phyloP scores from a whole-genome alignment of 441 rosid species.

The Pelargonium myrrhifolium region DNA sequence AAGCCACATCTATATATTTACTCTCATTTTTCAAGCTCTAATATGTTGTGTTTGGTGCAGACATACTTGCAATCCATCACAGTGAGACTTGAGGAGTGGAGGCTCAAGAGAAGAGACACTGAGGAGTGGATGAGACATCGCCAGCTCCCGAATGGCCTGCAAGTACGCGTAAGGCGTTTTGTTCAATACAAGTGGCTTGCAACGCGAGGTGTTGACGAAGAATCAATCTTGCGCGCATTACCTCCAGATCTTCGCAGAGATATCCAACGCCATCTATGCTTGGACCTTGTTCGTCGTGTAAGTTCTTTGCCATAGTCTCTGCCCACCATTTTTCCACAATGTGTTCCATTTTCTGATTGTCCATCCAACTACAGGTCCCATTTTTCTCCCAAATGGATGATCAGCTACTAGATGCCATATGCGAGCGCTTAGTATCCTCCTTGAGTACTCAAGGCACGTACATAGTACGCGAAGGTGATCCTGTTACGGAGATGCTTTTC shows the following conservation, averaged over 20 bases:
- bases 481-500: constrained; percentile 83
- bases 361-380: constrained; percentile 47
- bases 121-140: constrained; percentile 98
- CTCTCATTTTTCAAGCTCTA: not conserved
- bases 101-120: constrained; percentile 66
- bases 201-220: constrained; percentile 78
- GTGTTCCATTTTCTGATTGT: not conserved
- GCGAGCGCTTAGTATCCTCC: constrained; percentile 70
- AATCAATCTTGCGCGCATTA: constrained; percentile 55
- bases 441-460: constrained; percentile 56
- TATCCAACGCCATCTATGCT: constrained; percentile 74
- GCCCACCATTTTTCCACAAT: not conserved
- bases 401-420: constrained; percentile 75
- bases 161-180: constrained; percentile 73
- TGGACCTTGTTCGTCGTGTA: constrained; percentile 85
- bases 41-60: constrained; percentile 27
- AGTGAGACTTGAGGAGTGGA: constrained; percentile 83
- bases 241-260: constrained; percentile 70
- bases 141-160: constrained; percentile 61
- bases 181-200: constrained; percentile 82
- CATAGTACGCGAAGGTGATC: constrained; percentile 78
- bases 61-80: constrained; percentile 70
- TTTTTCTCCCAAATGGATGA: constrained; percentile 82
- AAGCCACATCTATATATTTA: not conserved
- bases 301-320: constrained; percentile 9